Evolutionary conservation across 2,329 filamentous ascomycete species (phyloP), one percentile per base, ranked within the genome.

Genomic region (Curvularia hawaiiensis): DNA sequence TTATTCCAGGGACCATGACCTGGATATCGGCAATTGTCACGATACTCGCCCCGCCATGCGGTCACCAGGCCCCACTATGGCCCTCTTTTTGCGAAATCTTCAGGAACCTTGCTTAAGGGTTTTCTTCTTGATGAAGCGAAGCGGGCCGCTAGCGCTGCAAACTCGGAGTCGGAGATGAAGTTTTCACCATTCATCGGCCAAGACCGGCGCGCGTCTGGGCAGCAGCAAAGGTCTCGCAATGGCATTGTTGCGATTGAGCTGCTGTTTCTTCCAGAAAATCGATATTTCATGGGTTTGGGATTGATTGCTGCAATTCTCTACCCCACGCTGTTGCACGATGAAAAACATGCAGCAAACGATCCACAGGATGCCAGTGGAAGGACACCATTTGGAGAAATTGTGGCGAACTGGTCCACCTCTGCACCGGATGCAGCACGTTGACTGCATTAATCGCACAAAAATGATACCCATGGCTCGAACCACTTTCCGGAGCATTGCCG

Each of bases 131-230:
- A 55, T 58, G 22, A 38, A 52, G 45, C 40, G 49, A 43, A 58
- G 59, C 55, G 65, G 61, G 60, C 58, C 65, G 57, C 63, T 68
- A 70, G 60, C 54, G 64, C 60, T 65, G 59, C 58, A 64, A 67
- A 57, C 46, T 67, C 63, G 60, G 61, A 57, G 58, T 58, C 53
- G 55, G 35, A 26, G 58, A 59, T 64, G 56, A 62, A 59, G 39
- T 48, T 58, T 58, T 58, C 16, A 22, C 44, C 54, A 33, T 18
- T 20, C 53, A 45, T 63, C 66, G 67, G 66, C 48, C 58, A 68
- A 67, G 58, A 63, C 65, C 67, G 67, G 67, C 66, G 22, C 47
- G 33, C 30, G 18, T 44, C 16, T 28, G 46, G 12, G 50, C 35
- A 47, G 46, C 26, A 40, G 40, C 51, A 18, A 53, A 40, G 28